Evolutionary conservation across 208 protist species (phyloP).

Genomic region (Trypanosoma avium): DNA sequence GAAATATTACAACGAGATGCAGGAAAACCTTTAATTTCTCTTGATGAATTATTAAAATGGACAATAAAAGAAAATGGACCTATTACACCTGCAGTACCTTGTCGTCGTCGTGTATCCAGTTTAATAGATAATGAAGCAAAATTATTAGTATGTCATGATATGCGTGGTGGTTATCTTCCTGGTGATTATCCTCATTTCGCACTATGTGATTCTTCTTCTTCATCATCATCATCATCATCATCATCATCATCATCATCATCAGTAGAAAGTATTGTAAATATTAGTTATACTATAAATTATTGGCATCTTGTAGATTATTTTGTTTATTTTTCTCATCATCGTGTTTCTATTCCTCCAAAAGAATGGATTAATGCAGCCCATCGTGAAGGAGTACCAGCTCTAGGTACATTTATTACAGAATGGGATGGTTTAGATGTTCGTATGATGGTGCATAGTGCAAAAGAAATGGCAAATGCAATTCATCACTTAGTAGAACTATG

Average conservation of each 20-base stretch:
- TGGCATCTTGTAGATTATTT: constrained; percentile 80
- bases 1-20: constrained; percentile 14
- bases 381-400: constrained; percentile 69
- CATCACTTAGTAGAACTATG: constrained; percentile 55
- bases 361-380: constrained; percentile 81
- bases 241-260: not conserved
- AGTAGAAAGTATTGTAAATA: constrained; percentile 21
- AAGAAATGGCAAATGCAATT: constrained; percentile 42
- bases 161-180: constrained; percentile 60
- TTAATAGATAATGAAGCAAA: not conserved
- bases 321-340: constrained; percentile 89
- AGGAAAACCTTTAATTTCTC: constrained; percentile 13
- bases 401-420: constrained; percentile 90
- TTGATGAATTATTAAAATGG: constrained; percentile 19
- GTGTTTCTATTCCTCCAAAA: constrained; percentile 77
- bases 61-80: not conserved
- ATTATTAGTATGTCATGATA: constrained; percentile 84
- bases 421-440: constrained; percentile 27
- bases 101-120: constrained; percentile 11
- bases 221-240: no score
- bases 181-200: constrained; percentile 43
- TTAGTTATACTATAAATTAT: constrained; percentile 63
- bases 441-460: constrained; percentile 21
- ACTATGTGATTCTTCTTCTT: constrained; percentile 4
- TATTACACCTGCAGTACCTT: constrained; percentile 23